Evolutionary conservation across 345 rosid species (phyloP).

Genomic region (Hypericum perforatum): DNA sequence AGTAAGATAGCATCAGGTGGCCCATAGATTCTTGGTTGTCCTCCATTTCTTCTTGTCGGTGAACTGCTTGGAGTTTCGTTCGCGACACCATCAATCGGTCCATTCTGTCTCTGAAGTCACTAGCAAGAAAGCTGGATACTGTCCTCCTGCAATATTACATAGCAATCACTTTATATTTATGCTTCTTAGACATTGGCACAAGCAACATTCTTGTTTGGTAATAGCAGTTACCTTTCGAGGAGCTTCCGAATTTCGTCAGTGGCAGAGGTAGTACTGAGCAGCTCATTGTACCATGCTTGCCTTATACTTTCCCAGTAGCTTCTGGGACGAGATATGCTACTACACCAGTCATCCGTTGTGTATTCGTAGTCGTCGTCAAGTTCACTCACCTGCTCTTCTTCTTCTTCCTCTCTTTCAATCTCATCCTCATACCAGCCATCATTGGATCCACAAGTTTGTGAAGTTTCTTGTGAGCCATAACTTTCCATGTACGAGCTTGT

Average conservation of each 20-base stretch:
- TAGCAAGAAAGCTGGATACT: slow-evolving; percentile 57
- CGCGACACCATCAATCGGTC: slow-evolving; percentile 51
- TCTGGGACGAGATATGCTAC: slow-evolving; percentile 68
- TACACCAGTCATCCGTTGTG: slow-evolving; percentile 46
- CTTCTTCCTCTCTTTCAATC: slow-evolving; percentile 17
- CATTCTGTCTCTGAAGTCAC: slow-evolving; percentile 64
- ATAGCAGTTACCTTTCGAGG: slow-evolving; percentile 46
- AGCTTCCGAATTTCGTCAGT: slow-evolving; percentile 61
- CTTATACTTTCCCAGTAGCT: slow-evolving; percentile 83
- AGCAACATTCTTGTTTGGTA: too few species aligned
- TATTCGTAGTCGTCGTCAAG: slow-evolving; percentile 13
- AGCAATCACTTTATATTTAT: too few species aligned
- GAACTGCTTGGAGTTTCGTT: slow-evolving; percentile 28
- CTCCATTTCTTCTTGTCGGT: slow-evolving; percentile 18
- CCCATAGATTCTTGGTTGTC: slow-evolving; percentile 24
- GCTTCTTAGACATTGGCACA: too few species aligned
- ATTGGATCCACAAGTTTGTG: slow-evolving; percentile 13
- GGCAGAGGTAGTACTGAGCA: slow-evolving; percentile 37
- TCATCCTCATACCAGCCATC: slow-evolving; percentile 37
- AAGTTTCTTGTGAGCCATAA: slow-evolving; percentile 17
- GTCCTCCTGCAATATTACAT: slow-evolving; percentile 38
- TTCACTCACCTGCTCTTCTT: slow-evolving; percentile 5
- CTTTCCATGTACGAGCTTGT: slow-evolving; percentile 7
- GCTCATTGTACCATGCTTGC: slow-evolving; percentile 61
- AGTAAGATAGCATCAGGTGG: slow-evolving; percentile 21